Base-by-base conservation (phyloP, 23 red algal species). In the Gracilariopsis chorda region DNA sequence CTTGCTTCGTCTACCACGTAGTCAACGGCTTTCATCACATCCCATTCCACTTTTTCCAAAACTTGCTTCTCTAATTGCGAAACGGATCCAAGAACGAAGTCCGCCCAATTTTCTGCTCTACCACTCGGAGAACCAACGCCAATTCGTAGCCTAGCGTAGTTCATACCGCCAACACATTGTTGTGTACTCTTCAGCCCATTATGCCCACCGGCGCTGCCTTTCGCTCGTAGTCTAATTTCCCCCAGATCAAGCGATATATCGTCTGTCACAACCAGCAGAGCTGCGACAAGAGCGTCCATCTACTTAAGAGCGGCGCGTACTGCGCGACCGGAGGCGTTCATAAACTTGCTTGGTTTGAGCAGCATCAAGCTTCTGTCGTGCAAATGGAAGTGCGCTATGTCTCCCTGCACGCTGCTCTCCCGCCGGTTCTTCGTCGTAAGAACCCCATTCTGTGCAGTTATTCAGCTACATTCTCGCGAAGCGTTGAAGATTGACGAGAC, bases 151-250 rank as follows among this genome's bases (percentile, higher is more conserved):
- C 94, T 87, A 40, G 78, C 72, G 84, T 92, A 96, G 10, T 88
- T 41, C 6, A 17, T 49, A 16, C 83, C 51, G 10, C 83, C 67
- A 28, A 96, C 40, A 2, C 65, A 37, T 43, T 44, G 34, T 45
- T 92, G 36, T n/a, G 92, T 76, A 55, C 90, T 92, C 56, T 93
- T 92, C 10, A 96, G 83, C 32, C 94, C 94, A 62, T 96, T 96
- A 28, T 96, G 94, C 2, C 94, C 94, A 32, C 94, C 94, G 1
- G 45, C 27, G 83, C 84, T 88, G 6, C 94, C 94, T 34, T 86
- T 86, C 52, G 48, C 86, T 8, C 94, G 61, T 20, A 96, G 43
- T 24, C 94, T 73, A 48, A 93, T 27, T n/a, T 20, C 20, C 25
- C 94, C 94, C 32, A 96, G 59, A 10, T 71, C 48, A 16, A 96